Base-by-base conservation (phyloP, 1,284 basidiomycete species). In the Rhodotorula sp. region DNA sequence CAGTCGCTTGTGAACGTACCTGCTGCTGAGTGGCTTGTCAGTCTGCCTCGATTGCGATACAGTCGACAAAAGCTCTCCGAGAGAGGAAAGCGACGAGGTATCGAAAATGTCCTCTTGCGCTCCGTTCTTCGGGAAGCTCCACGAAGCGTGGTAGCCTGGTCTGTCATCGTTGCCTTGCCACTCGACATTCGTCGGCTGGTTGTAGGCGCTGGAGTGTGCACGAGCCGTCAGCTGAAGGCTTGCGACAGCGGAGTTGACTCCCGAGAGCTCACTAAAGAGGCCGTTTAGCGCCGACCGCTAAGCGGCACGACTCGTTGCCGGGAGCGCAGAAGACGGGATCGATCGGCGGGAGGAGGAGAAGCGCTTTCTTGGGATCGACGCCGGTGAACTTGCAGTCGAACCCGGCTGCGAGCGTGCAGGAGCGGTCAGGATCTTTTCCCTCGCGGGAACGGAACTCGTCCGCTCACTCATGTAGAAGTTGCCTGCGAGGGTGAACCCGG, bases 61-160 rank as follows among this genome's bases (percentile, higher is more conserved):
- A 43, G 38, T 43, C 10, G 38, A 10, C 2, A 8, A 2, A 43
- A 10, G 10, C 38, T 43, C 38, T 43, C 12, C 10, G 3, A n/a
- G n/a, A n/a, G 23, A n/a, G 10, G 50, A 52, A 3, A n/a, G n/a
- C 50, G 50, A 52, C n/a, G 50, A 23, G 23, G 50, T 16, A 21
- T 64, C 55, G 21, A 72, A 72, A 34, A 72, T 72, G 49, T 69
- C 71, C 28, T 69, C 48, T 45, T 72, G 71, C 14, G 71, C 59
- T 21, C 71, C 71, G n/a, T 72, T 64, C 12, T 45, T 48, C 23
- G 38, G 38, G 43, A 69, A 69, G 14, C 55, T 54, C 69, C 69
- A 71, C 6, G 21, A 21, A 0, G 38, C 52, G n/a, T 65, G 64
- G 54, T 72, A 72, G 3, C 70, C 64, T 23, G 70, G 70, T 3